A percentile compares a stretch with the other conserved stretches of the same genome.
Conservation (phyloP, 2,329 filamentous ascomycete genomes). For the Alternaria ventricosa region DNA sequence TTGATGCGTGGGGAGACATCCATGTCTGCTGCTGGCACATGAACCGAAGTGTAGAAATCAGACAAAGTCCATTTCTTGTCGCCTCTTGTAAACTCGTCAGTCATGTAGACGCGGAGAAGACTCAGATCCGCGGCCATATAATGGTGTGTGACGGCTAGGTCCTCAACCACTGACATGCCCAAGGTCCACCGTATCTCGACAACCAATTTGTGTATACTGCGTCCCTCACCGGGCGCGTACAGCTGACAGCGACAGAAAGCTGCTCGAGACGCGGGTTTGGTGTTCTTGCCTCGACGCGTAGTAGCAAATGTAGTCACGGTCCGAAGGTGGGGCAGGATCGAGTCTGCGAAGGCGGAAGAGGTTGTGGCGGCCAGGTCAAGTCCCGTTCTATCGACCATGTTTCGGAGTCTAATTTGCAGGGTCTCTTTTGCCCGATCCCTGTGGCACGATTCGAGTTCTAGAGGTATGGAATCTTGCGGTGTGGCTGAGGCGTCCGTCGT, state of each 20-base stretch:
- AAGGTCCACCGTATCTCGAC: conserved; percentile 41
- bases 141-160: conserved; percentile 15
- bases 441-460: conserved; percentile 34
- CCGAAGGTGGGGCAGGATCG: conserved; percentile 29
- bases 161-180: conserved; percentile 37
- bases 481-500: not conserved
- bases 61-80: conserved; percentile 54
- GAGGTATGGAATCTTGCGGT: conserved; percentile 8
- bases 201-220: conserved; percentile 21
- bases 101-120: conserved; percentile 36
- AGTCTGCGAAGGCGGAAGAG: conserved; percentile 18
- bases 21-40: conserved; percentile 61
- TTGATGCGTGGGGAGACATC: conserved; percentile 39
- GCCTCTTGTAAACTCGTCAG: conserved; percentile 7
- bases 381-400: conserved; percentile 16
- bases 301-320: conserved; percentile 26
- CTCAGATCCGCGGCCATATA: conserved; percentile 33
- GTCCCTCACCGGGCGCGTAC: conserved; percentile 1
- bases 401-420: conserved; percentile 29
- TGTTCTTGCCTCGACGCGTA: conserved; percentile 25
- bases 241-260: conserved; percentile 37
- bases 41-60: conserved; percentile 74
- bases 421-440: conserved; percentile 6
- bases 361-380: conserved; percentile 29
- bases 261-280: conserved; percentile 22